A percentile compares a stretch with the other conserved stretches of the same genome.
Conservation (phyloP, 352 stramenopile species). For the Phytophthora cactorum region DNA sequence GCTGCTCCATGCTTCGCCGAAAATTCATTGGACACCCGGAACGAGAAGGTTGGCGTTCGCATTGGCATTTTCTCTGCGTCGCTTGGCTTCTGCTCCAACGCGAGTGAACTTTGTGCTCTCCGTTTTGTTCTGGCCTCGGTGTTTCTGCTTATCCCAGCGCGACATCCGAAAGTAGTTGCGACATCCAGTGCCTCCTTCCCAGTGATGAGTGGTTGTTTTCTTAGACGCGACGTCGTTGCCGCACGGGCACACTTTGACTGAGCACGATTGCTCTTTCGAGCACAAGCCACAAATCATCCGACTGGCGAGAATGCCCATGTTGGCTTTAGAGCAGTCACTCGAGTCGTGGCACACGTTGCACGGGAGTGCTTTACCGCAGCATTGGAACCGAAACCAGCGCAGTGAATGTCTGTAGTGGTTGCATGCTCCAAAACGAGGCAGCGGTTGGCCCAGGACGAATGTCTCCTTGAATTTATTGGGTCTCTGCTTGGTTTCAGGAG, state of each 20-base stretch:
- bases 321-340: conserved; percentile 64
- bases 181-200: conserved; percentile 73
- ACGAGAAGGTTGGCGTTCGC: neutral
- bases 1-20: neutral
- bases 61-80: conserved; percentile 22
- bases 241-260: conserved; percentile 60
- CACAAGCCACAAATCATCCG: conserved; percentile 82
- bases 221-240: conserved; percentile 65
- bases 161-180: conserved; percentile 65
- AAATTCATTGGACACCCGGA: neutral
- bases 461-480: conserved; percentile 43
- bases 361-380: conserved; percentile 73
- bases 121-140: conserved; percentile 72
- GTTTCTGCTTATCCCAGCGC: conserved; percentile 69
- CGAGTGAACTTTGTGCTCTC: conserved; percentile 76
- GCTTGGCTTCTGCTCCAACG: conserved; percentile 62
- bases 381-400: conserved; percentile 85
- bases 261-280: conserved; percentile 75
- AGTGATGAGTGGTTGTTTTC: conserved; percentile 51
- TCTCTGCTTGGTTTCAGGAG: conserved; percentile 38
- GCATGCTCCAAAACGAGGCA: conserved; percentile 68
- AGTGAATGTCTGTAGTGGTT: conserved; percentile 77
- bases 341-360: conserved; percentile 78
- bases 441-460: conserved; percentile 61
- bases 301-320: conserved; percentile 69